phyloP scores from a whole-genome alignment of 2,329 filamentous ascomycete genomes.

The Cordyceps cateniannulata region DNA sequence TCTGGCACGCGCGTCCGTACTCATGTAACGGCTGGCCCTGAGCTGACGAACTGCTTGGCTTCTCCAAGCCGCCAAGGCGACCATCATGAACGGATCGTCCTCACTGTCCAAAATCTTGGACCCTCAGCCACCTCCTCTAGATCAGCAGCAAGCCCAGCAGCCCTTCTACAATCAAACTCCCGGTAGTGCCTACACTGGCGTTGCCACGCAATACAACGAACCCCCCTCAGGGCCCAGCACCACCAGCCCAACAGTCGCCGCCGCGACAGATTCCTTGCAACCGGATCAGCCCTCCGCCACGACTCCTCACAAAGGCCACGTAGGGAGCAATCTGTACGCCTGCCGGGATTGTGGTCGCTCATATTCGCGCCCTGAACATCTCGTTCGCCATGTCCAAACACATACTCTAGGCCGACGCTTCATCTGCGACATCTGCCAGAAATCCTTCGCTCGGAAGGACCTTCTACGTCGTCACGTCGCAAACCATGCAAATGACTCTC shows the following conservation, averaged over 20 bases:
- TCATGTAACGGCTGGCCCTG: background rate
- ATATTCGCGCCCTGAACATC: slow-evolving; percentile 48
- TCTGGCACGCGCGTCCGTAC: background rate
- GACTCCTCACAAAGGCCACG: slow-evolving; percentile 20
- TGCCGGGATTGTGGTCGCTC: slow-evolving; percentile 45
- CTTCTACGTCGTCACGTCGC: slow-evolving; percentile 45
- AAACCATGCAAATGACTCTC: slow-evolving; percentile 44
- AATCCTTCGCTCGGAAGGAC: slow-evolving; percentile 48
- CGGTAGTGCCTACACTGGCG: background rate
- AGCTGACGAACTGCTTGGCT: background rate
- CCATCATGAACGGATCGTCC: slow-evolving; percentile 7
- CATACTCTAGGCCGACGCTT: slow-evolving; percentile 46
- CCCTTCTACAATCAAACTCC: background rate
- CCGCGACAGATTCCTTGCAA: background rate
- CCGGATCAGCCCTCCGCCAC: slow-evolving; percentile 8
- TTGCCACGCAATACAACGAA: background rate
- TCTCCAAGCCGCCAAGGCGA: background rate
- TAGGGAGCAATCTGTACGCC: slow-evolving; percentile 34
- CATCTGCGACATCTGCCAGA: slow-evolving; percentile 43
- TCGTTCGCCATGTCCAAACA: slow-evolving; percentile 45
- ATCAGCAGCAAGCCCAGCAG: slow-evolving; percentile 1
- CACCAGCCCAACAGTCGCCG: background rate
- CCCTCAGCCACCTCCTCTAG: slow-evolving; percentile 4
- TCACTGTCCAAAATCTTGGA: slow-evolving; percentile 10
- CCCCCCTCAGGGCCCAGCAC: background rate